Evolutionary conservation across 768 basidiomycete genomes (phyloP), one percentile per base, ranked within the genome.

Genomic region (Goffeauzyma gilvescens): DNA sequence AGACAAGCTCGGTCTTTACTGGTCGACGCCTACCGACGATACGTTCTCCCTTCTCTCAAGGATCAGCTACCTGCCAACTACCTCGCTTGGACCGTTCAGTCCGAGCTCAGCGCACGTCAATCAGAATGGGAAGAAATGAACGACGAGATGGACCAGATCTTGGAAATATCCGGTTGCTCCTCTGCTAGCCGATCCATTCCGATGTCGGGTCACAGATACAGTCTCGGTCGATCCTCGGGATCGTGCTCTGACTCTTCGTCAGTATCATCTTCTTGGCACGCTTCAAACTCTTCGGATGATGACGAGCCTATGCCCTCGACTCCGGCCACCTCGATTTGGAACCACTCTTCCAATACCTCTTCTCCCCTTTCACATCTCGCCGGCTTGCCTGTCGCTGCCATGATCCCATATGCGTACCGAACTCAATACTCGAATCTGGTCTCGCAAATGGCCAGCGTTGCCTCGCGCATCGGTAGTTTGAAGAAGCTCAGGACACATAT

Each of bases 21-120:
- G 18, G 64, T 65, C 38, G 64, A 65, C 45, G 55, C 62, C 24
- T 65, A 59, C 45, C 44, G 62, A 5, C 55, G 52, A 21, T 53
- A 55, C 44, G 61, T 65, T 15, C 50, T 65, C 8, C 56, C 61
- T n/a, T 37, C 31, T 6, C 50, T 65, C 24, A 62, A 59, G 40
- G 45, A 57, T 10, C 44, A 40, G 10, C 46, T 61, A 28, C 57
- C 60, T 8, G 23, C 44, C 3, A 53, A 52, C n/a, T 63, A 55
- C 46, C 55, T 63, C 24, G 46, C 53, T 23, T 59, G 58, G 58
- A 45, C 47, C 5, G 49, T 63, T 38, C 41, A 43, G 10, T 45
- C 51, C 38, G 53, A 60, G 38, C 42, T 43, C 8, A 21, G 12
- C 23, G 34, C 41, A 21, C 51, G 52, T 30, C 17, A 47, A 25